A percentile compares a stretch with the other conserved stretches of the same genome.
These are phyloP conservation scores for Boletus subluridellus DNA, from an alignment of 1,284 basidiomycete species.

Conservation along the genomic window DNA sequence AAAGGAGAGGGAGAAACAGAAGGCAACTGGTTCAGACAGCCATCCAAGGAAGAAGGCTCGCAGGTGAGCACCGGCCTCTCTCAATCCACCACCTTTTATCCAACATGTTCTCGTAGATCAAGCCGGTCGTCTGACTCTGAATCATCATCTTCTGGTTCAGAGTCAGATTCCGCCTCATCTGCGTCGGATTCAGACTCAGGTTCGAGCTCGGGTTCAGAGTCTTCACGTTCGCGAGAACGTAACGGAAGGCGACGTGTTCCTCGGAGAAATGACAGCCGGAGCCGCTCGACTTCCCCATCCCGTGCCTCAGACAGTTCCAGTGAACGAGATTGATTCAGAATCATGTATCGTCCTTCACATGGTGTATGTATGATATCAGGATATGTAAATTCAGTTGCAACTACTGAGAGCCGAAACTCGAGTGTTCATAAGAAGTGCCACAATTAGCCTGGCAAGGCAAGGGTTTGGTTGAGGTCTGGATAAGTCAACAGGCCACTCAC, in stretches of 20 bases:
- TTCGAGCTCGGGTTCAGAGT: slow-evolving; percentile 24
- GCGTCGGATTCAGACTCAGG: slow-evolving; percentile 41
- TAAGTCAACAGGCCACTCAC: slow-evolving; percentile 37
- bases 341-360: slow-evolving; percentile 8
- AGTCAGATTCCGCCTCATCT: slow-evolving; percentile 37
- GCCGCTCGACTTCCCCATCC: slow-evolving; percentile 25
- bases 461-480: neutral
- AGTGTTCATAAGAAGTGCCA: slow-evolving; percentile 86
- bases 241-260: slow-evolving; percentile 45
- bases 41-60: slow-evolving; percentile 48
- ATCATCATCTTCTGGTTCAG: slow-evolving; percentile 35
- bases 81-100: neutral
- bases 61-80: slow-evolving; percentile 40
- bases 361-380: slow-evolving; percentile 15
- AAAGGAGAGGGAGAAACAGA: slow-evolving; percentile 56
- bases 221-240: slow-evolving; percentile 46
- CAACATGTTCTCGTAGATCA: slow-evolving; percentile 19
- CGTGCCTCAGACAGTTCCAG: slow-evolving; percentile 14
- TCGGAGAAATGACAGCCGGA: slow-evolving; percentile 25
- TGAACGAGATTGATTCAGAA: slow-evolving; percentile 14
- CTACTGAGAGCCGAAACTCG: slow-evolving; percentile 41
- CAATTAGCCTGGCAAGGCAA: slow-evolving; percentile 61
- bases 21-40: slow-evolving; percentile 33
- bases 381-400: slow-evolving; percentile 23
- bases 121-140: slow-evolving; percentile 26